Conservation (phyloP, 768 basidiomycete genomes). For the Tulasnella sp. region DNA sequence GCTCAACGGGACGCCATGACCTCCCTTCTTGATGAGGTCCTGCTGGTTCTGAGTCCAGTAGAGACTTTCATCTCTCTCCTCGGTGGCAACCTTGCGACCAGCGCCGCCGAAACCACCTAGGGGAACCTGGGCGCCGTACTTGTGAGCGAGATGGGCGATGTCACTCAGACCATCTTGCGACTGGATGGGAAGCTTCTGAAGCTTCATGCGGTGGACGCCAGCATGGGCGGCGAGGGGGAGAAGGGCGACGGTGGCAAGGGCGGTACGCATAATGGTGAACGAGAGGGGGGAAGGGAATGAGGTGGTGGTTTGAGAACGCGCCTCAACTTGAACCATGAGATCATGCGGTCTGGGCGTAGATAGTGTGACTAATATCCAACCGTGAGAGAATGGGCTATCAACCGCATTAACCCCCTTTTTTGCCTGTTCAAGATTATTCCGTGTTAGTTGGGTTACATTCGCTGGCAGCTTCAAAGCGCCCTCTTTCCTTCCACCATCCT, state of each 20-base stretch:
- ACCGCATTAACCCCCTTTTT: not conserved
- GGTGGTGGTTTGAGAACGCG: not conserved
- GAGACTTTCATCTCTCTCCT: conserved; percentile 42
- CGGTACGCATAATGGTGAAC: conserved; percentile 10
- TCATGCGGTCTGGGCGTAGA: not conserved
- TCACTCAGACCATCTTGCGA: conserved; percentile 47
- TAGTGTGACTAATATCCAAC: not conserved
- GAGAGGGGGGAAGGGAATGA: not conserved
- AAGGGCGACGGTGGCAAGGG: conserved; percentile 15
- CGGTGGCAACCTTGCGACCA: conserved; percentile 42
- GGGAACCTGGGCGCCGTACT: conserved; percentile 69
- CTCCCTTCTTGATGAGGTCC: conserved; percentile 45
- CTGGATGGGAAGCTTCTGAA: conserved; percentile 62
- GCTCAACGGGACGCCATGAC: conserved; percentile 78
- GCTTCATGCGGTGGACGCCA: conserved; percentile 73
- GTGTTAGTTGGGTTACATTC: not conserved
- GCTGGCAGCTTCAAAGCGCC: not conserved
- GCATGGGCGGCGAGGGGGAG: conserved; percentile 36
- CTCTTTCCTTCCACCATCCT: not conserved
- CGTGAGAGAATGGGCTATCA: not conserved
- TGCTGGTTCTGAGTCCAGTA: conserved; percentile 68
- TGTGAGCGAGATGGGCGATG: conserved; percentile 76
- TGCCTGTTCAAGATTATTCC: not conserved
- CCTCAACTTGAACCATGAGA: not conserved
- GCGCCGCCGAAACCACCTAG: conserved; percentile 63